Evolutionary conservation across 23 red algal species (phyloP).

Genomic region (Cyanidiococcus yangmingshanensis): DNA sequence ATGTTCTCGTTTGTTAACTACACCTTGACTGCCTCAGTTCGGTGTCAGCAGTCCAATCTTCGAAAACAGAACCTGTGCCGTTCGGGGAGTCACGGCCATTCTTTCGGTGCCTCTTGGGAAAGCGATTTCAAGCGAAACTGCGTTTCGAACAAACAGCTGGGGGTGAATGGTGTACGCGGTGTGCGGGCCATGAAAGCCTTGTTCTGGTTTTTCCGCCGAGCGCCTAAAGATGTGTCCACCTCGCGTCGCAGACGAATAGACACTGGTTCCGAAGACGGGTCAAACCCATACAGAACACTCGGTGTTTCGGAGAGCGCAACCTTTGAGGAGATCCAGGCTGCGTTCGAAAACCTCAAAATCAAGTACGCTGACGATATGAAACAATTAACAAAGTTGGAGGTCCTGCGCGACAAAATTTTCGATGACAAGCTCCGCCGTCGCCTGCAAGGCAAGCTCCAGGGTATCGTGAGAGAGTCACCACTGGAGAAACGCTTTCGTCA

Average conservation of each 20-base stretch:
- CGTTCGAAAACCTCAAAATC: constrained; percentile 58
- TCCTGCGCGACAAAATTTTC: constrained; percentile 85
- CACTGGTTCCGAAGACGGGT: constrained; percentile 13
- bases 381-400: constrained; percentile 78
- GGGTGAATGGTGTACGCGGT: background rate
- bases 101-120: no score
- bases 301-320: constrained; percentile 79
- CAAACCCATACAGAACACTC: constrained; percentile 74
- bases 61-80: no score
- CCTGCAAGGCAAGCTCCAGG: constrained; percentile 51
- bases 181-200: background rate
- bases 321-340: constrained; percentile 86
- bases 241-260: background rate
- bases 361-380: constrained; percentile 89
- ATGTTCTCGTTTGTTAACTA: no score
- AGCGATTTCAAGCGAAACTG: no score
- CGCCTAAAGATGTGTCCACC: background rate
- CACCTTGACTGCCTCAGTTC: no score
- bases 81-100: no score
- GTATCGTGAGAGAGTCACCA: constrained; percentile 68
- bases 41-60: no score
- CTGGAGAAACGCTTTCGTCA: constrained; percentile 51
- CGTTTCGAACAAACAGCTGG: no score
- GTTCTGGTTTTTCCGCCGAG: background rate
- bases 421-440: constrained; percentile 82